Evolutionary conservation across 2,329 filamentous ascomycete genomes (phyloP), one percentile per base, ranked within the genome.

Genomic region (Blastomyces parvus): DNA sequence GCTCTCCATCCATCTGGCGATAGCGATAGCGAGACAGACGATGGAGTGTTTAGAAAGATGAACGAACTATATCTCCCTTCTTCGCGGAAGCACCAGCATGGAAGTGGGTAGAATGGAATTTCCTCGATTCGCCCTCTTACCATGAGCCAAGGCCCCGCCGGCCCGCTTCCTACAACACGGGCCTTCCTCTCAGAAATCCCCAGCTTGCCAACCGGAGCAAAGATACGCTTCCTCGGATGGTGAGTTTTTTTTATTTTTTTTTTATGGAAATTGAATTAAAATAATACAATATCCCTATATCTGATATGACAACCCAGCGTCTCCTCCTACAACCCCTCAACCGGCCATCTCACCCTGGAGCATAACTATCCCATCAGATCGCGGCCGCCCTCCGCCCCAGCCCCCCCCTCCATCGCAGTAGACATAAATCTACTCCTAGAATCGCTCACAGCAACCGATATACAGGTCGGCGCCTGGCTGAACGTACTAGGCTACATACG

Each of bases 211-310:
- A 67, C 78, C 17, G 84, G 84, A 50, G 84, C 86, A n/a, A 97
- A 97, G 78, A 88, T 97, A 65, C 87, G 93, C 65, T 96, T 97
- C 74, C 77, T 97, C 60, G 92, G 91, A 75, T 97, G 92, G 93
- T 96, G 82, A 78, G 86, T 77, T 60, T 30, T 3, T 30, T 30
- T 30, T 30, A 30, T 30, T 30, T n/a, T n/a, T n/a, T n/a, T n/a
- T n/a, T n/a, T n/a, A n/a, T n/a, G n/a, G n/a, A n/a, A n/a, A n/a
- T n/a, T n/a, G n/a, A n/a, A n/a, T n/a, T n/a, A n/a, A n/a, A n/a
- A n/a, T n/a, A n/a, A n/a, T n/a, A n/a, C n/a, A n/a, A n/a, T n/a
- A 30, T 30, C 30, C 5, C 2, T 30, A 30, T 30, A 30, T 30
- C 30, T 30, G 5, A 2, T 30, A 30, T 30, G n/a, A n/a, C n/a